A percentile compares a stretch with the other conserved stretches of the same genome.
These are phyloP conservation scores for Vigna trinervia DNA, from an alignment of 306 rosid genomes.

Conservation along the genomic window DNA sequence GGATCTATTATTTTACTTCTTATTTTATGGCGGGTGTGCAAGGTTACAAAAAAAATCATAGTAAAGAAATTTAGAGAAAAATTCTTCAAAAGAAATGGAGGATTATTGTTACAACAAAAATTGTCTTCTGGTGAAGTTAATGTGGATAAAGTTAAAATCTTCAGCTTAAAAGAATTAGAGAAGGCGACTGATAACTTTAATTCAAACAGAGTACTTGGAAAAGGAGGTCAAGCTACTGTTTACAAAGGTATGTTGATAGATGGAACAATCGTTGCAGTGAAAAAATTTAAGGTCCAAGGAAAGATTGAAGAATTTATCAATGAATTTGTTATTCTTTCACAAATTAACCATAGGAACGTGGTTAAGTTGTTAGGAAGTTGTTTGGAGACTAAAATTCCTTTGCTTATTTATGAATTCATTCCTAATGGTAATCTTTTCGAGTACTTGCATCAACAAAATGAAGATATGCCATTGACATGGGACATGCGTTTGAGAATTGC, in stretches of 20 bases:
- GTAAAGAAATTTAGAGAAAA: neutral
- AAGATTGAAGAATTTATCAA: neutral
- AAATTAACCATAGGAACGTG: slow-evolving; percentile 11
- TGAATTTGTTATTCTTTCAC: slow-evolving; percentile 11
- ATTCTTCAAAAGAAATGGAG: neutral
- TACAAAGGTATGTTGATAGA: slow-evolving; percentile 1
- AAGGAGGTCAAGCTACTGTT: slow-evolving; percentile 21
- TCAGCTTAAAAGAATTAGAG: neutral
- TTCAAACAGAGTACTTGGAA: neutral
- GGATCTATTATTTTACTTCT: neutral
- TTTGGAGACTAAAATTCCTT: slow-evolving; percentile 19
- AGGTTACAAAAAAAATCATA: neutral
- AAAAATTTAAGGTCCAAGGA: slow-evolving; percentile 2
- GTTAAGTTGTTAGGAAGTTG: slow-evolving; percentile 22
- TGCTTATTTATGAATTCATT: slow-evolving; percentile 22
- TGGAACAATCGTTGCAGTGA: slow-evolving; percentile 8
- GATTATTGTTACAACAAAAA: slow-evolving; percentile 2
- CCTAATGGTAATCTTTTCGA: slow-evolving; percentile 25
- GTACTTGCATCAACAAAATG: slow-evolving; percentile 28
- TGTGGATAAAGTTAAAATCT: neutral
- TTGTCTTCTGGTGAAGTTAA: slow-evolving; percentile 2
- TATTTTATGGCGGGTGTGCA: neutral
- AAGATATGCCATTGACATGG: slow-evolving; percentile 32
- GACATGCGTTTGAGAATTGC: slow-evolving; percentile 15
- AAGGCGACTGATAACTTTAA: neutral